A percentile compares a stretch with the other conserved stretches of the same genome.
These are phyloP conservation scores for Ophiostoma populinum DNA, from an alignment of 2,329 filamentous ascomycete genomes.

Conservation along the genomic window DNA sequence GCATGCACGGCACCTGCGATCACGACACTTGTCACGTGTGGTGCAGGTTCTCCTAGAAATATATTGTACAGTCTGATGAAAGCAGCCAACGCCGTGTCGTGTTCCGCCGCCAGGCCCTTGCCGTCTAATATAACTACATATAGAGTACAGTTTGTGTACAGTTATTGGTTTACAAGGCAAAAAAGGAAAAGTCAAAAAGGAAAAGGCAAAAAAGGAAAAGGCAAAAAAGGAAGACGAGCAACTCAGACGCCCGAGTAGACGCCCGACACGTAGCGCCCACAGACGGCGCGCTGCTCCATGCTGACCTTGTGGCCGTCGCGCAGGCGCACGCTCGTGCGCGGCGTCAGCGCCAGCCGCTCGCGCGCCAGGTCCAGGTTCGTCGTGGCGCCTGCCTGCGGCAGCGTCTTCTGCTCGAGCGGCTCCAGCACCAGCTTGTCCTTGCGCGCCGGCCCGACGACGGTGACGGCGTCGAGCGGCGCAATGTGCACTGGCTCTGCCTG, in stretches of 20 bases:
- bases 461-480: conserved; percentile 46
- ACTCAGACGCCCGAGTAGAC: conserved; percentile 46
- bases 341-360: conserved; percentile 61
- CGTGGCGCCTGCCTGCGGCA: neutral
- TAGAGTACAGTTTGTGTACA: too few relatives aligned
- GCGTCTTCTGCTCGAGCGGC: neutral
- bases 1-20: too few relatives aligned
- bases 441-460: neutral
- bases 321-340: conserved; percentile 50
- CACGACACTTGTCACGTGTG: too few relatives aligned
- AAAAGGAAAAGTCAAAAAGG: too few relatives aligned
- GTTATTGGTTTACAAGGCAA: too few relatives aligned
- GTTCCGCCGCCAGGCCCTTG: too few relatives aligned
- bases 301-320: conserved; percentile 51
- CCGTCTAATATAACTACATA: too few relatives aligned
- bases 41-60: too few relatives aligned
- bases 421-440: conserved; percentile 15
- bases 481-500: conserved; percentile 61
- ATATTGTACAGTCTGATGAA: too few relatives aligned
- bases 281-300: conserved; percentile 77
- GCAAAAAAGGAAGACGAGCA: too few relatives aligned
- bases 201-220: too few relatives aligned
- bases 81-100: too few relatives aligned
- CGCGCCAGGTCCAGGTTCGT: conserved; percentile 30
- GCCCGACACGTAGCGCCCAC: conserved; percentile 63